Base-by-base conservation (phyloP, 176 grass and related monocot species). In the Cenchrus fungigraminus region DNA sequence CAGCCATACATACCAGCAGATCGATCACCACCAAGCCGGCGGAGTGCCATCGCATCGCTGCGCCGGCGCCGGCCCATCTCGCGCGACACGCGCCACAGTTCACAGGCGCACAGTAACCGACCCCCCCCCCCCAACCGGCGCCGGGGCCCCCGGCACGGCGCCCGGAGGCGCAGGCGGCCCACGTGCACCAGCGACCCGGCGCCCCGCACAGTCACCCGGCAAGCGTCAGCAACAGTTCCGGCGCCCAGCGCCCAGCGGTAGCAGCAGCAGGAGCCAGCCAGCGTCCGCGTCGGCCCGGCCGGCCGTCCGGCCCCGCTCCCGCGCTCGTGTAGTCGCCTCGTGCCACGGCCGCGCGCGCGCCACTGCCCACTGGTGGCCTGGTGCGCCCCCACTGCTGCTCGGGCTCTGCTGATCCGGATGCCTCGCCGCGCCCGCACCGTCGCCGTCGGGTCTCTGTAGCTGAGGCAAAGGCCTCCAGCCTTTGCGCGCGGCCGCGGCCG, bases 201-300 rank as follows among this genome's bases (percentile, higher is more conserved):
- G 45, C 45, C 45, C 45, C 12, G 51, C 53, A 17, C 79, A 62
- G 65, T 73, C 74, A 56, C 81, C 75, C 9, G 6, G 64, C 5
- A 16, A 57, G 51, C 87, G 58, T 85, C 77, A 89, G 77, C 76
- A 62, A 85, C 82, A 81, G 87, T 89, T 19, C 51, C 22, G 51
- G 28, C 44, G 29, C 17, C 45, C 6, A 9, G 45, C 45, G 45
- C 4, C 45, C 65, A 25, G 65, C 58, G 32, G 13, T 20, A 28
- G 59, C 60, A 10, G 67, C 47, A 16, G 62, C 52, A 1, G 9
- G 37, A 40, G 37, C 37, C 37, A 4, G 37, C 37, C 37, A 40
- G 37, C 37, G 37, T 40, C 37, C 37, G 37, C 42, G 9, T n/a
- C 67, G 42, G 16, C 40, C 53, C 14, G 1, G 47, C 2, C 29